Percentiles rank a stretch among this genome's conserved stretches.
Evolutionary conservation across 176 grass and related monocot species (phyloP).

Genomic region (Carex parvula): DNA sequence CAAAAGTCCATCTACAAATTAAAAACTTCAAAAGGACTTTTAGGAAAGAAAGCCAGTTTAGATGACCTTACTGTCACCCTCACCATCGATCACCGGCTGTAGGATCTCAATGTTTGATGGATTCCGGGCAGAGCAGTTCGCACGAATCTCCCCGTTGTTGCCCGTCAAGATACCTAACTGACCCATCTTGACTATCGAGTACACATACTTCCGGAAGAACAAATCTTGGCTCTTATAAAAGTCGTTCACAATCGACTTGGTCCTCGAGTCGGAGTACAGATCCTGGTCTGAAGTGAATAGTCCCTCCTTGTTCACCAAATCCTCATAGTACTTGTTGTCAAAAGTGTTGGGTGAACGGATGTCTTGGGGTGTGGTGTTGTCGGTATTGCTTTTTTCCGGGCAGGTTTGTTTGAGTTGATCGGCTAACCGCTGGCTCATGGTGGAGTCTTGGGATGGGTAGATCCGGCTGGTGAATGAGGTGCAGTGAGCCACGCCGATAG

Average conservation of each 20-base stretch:
- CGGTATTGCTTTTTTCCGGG: neutral
- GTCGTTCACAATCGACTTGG: slow-evolving; percentile 8
- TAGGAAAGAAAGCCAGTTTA: neutral
- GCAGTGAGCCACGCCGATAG: slow-evolving; percentile 52
- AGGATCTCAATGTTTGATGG: neutral
- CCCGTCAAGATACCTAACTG: slow-evolving; percentile 56
- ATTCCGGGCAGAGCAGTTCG: slow-evolving; percentile 39
- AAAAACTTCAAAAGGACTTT: too few relatives aligned
- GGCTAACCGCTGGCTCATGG: slow-evolving; percentile 39
- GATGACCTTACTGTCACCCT: neutral
- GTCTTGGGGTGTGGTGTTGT: slow-evolving; percentile 41
- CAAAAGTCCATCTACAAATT: too few relatives aligned
- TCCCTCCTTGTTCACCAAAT: slow-evolving; percentile 50
- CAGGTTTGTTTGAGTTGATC: slow-evolving; percentile 32
- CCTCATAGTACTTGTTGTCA: slow-evolving; percentile 85
- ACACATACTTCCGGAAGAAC: slow-evolving; percentile 60
- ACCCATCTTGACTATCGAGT: slow-evolving; percentile 66
- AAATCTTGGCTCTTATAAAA: slow-evolving; percentile 41
- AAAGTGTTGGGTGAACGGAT: slow-evolving; percentile 33
- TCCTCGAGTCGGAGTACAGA: slow-evolving; percentile 32
- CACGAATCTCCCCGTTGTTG: slow-evolving; percentile 36
- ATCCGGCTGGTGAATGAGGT: slow-evolving; percentile 39
- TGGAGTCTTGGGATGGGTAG: slow-evolving; percentile 36
- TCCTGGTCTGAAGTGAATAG: slow-evolving; percentile 89
- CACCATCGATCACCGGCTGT: neutral